Conservation (phyloP, 176 grass and related monocot species). For the Carex kokanica region DNA sequence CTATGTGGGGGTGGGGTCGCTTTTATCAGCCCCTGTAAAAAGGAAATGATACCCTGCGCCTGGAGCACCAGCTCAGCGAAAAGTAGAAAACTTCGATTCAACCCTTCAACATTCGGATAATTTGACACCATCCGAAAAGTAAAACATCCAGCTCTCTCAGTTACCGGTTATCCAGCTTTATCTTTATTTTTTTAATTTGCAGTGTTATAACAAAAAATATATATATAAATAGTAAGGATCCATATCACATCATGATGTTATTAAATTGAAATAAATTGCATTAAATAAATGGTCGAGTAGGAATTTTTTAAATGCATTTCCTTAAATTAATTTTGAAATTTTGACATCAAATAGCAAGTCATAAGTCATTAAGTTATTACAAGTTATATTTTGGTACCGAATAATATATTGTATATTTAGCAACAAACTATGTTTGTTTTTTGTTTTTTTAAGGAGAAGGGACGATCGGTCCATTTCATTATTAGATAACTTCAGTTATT, state of each 20-base stretch:
- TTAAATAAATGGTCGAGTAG: not conserved
- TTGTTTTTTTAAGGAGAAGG: not conserved
- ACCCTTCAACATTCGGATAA: not conserved
- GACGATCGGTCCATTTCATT: not conserved
- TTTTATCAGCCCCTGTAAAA: not conserved
- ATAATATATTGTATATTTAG: not conserved
- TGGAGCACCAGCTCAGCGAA: not conserved
- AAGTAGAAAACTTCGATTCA: not conserved
- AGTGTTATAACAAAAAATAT: not conserved
- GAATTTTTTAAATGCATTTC: not conserved
- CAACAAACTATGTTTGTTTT: not conserved
- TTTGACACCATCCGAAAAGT: not conserved
- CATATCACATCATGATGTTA: not conserved
- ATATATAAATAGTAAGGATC: not conserved
- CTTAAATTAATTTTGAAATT: not conserved
- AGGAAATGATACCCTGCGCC: not conserved
- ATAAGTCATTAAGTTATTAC: not conserved
- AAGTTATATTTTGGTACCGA: not conserved
- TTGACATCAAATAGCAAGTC: not conserved
- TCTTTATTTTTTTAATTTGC: not conserved
- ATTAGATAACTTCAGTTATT: not conserved
- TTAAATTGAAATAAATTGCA: not conserved
- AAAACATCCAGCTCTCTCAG: not conserved
- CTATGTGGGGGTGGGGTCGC: constrained; percentile 15
- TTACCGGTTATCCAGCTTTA: not conserved